A percentile compares a stretch with the other conserved stretches of the same genome.
These are phyloP conservation scores for Aureobasidium musti DNA, from an alignment of 2,329 filamentous ascomycete genomes.

Conservation along the genomic window DNA sequence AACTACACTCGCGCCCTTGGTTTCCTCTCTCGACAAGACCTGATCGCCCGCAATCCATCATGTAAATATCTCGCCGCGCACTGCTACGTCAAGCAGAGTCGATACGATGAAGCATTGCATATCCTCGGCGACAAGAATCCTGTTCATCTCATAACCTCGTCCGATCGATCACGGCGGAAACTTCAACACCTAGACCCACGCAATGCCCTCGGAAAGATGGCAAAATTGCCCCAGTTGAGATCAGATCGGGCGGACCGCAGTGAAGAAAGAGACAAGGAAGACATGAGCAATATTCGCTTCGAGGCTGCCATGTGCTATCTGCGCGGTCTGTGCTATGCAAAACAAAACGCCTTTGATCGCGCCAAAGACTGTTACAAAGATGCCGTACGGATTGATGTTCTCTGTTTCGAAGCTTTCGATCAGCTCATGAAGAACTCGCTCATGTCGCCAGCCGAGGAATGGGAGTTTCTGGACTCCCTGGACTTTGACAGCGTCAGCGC, in stretches of 20 bases:
- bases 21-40: slow-evolving; percentile 79
- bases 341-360: slow-evolving; percentile 94
- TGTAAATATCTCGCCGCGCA: slow-evolving; percentile 92
- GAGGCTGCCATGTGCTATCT: slow-evolving; percentile 98
- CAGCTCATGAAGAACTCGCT: slow-evolving; percentile 96
- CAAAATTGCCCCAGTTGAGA: slow-evolving; percentile 41
- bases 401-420: slow-evolving; percentile 97
- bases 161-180: slow-evolving; percentile 68
- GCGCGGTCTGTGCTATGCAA: slow-evolving; percentile 89
- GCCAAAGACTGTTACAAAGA: slow-evolving; percentile 99
- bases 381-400: slow-evolving; percentile 92
- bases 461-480: slow-evolving; percentile 82
- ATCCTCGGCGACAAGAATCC: slow-evolving; percentile 92
- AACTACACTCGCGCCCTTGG: slow-evolving; percentile 92
- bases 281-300: slow-evolving; percentile 74
- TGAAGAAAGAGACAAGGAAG: slow-evolving; percentile 67
- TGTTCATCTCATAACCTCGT: slow-evolving; percentile 75
- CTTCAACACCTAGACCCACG: slow-evolving; percentile 64
- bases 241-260: slow-evolving; percentile 58
- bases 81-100: slow-evolving; percentile 88
- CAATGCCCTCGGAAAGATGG: slow-evolving; percentile 53
- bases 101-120: slow-evolving; percentile 83
- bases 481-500: slow-evolving; percentile 83
- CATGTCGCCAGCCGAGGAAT: slow-evolving; percentile 85
- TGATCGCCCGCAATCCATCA: slow-evolving; percentile 77